Evolutionary conservation across 345 rosid genomes (phyloP).

Genomic region (Melastoma malabathricum): DNA sequence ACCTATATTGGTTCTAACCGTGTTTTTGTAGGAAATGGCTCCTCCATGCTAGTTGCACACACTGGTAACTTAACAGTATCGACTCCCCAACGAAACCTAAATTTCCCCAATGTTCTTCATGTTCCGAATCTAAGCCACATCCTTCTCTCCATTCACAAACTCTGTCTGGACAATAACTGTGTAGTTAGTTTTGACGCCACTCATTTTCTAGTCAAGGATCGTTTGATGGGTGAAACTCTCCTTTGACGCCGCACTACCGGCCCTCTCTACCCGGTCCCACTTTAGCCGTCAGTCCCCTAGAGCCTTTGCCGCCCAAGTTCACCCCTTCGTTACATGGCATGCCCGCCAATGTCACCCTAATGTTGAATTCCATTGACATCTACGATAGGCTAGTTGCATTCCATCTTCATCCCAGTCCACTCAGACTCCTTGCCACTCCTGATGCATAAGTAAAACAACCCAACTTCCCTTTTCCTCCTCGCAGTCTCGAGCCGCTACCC

Average conservation of each 20-base stretch:
- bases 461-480: not conserved
- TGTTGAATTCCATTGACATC: no score
- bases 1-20: not conserved
- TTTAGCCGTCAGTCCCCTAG: not conserved
- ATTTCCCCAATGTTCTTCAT: not conserved
- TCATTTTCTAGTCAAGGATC: no score
- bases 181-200: no score
- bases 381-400: no score
- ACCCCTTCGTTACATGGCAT: no score
- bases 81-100: not conserved
- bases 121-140: not conserved
- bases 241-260: no score
- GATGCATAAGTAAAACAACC: not conserved
- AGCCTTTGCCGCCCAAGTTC: no score
- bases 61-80: not conserved
- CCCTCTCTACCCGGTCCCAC: not conserved
- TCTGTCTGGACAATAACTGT: no score
- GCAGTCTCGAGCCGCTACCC: not conserved
- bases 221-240: no score
- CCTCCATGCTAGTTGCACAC: not conserved
- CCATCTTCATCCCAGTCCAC: no score
- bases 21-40: constrained; percentile 2
- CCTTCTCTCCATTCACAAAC: not conserved
- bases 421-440: no score
- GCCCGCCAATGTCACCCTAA: no score